Conservation (phyloP, 805 yeast genomes). For the Groenewaldozyma salmanticensis region DNA sequence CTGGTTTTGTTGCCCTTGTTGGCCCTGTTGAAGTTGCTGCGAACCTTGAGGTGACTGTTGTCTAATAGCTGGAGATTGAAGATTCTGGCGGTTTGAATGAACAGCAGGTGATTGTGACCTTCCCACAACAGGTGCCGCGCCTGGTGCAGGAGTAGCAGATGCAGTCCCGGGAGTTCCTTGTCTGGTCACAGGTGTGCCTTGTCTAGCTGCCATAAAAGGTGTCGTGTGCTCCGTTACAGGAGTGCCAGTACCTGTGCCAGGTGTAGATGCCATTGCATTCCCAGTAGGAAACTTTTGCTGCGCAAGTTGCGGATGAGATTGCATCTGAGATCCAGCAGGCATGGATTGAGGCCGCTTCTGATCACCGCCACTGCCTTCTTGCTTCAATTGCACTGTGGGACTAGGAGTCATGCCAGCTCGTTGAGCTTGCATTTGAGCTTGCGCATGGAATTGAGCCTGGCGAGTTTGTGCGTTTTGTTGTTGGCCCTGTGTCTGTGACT, state of each 20-base stretch:
- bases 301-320: neutral
- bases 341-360: neutral
- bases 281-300: constrained; percentile 1
- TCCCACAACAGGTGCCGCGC: neutral
- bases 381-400: too few species aligned
- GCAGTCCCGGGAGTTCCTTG: neutral
- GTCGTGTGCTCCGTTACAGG: too few species aligned
- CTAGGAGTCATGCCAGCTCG: neutral
- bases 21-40: constrained; percentile 5
- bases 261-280: neutral
- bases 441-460: constrained; percentile 3
- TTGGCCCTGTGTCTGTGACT: constrained; percentile 5
- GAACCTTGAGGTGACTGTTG: constrained; percentile 15
- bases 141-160: neutral
- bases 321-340: too few species aligned
- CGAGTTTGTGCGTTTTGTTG: constrained; percentile 8
- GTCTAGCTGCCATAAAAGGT: neutral
- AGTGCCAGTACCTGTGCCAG: too few species aligned
- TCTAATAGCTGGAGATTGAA: neutral
- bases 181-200: too few species aligned
- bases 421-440: constrained; percentile 1
- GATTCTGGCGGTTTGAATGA: neutral
- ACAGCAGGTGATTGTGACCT: neutral
- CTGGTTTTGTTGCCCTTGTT: constrained; percentile 4
- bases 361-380: too few species aligned